Percentiles rank a stretch among this genome's conserved stretches.
These are phyloP conservation scores for Fusarium hainanense DNA, from an alignment of 2,329 filamentous ascomycete species.

Conservation along the genomic window DNA sequence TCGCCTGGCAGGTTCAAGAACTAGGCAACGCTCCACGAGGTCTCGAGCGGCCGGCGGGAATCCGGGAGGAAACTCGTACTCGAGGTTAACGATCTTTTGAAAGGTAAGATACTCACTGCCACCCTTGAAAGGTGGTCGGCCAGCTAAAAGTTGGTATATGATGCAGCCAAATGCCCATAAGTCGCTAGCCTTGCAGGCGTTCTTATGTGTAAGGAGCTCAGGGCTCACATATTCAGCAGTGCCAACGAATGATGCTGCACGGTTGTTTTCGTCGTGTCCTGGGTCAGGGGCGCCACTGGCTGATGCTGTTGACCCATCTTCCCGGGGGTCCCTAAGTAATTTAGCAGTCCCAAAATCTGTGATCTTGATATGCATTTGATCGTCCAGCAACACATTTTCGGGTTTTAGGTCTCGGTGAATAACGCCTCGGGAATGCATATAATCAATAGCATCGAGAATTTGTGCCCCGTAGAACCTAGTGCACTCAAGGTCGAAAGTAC, in stretches of 20 bases:
- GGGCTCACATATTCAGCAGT: slow-evolving; percentile 99
- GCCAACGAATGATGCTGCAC: slow-evolving; percentile 94
- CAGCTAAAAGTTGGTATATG: slow-evolving; percentile 93
- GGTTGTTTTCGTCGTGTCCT: slow-evolving; percentile 68
- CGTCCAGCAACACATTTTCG: slow-evolving; percentile 94
- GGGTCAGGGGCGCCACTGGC: slow-evolving; percentile 53
- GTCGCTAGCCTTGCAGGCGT: slow-evolving; percentile 96
- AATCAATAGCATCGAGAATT: slow-evolving; percentile 94
- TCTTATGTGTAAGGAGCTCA: slow-evolving; percentile 95
- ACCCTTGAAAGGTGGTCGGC: slow-evolving; percentile 96
- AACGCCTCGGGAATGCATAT: slow-evolving; percentile 96
- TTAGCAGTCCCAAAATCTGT: slow-evolving; percentile 99
- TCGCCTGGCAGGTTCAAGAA: slow-evolving; percentile 85
- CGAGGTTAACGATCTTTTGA: slow-evolving; percentile 94
- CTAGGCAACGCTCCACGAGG: slow-evolving; percentile 88
- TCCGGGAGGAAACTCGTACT: slow-evolving; percentile 91
- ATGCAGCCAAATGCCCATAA: slow-evolving; percentile 99
- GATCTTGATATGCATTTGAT: slow-evolving; percentile 98
- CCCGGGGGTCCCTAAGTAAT: slow-evolving; percentile 67
- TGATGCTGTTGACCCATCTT: slow-evolving; percentile 52
- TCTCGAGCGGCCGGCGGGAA: slow-evolving; percentile 90
- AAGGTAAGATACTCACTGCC: slow-evolving; percentile 97
- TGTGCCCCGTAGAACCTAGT: slow-evolving; percentile 94
- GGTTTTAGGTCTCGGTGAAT: slow-evolving; percentile 98
- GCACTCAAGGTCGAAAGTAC: slow-evolving; percentile 95